Evolutionary conservation across 2,329 filamentous ascomycete genomes (phyloP), one percentile per base, ranked within the genome.

Genomic region (Biscogniauxia marginata): DNA sequence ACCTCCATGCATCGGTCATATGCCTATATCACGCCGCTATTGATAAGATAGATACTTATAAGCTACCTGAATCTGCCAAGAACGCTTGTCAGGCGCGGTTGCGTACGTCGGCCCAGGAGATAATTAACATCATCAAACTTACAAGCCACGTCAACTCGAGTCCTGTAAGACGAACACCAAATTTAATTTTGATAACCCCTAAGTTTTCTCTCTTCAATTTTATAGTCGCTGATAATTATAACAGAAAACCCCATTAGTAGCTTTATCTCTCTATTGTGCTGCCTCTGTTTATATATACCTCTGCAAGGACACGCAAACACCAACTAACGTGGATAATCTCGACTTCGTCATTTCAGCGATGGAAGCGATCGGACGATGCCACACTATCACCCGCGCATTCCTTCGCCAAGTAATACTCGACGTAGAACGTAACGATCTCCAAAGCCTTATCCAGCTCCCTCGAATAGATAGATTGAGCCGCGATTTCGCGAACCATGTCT

Each of bases 1-100:
- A 90, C 67, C 83, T 97, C 2, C 93, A 97, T 67, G 91, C 92
- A 0, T 88, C 90, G 1, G 84, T 89, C 7, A 96, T 97, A 52
- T 96, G 91, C 70, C 78, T 97, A 4, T 93, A 97, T 67, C 91
- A 96, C 71, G 90, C 91, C 1, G 92, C 93, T 1, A 86, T 95
- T 7, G 91, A 93, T 73, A 93, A 90, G 68, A 88, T 88, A 0
- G 88, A 92, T 54, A 87, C 86, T 66, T 81, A 93, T 67, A 80
- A 83, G 2, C 74, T 96, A 52, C 81, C 86, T 0, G 76, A 81
- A 1, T 79, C 81, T 24, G 81, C 95, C 23, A 85, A 86, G 55
- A 83, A 85, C 13, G 83, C 87, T 54, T 93, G 90, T 67, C 85
- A 90, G 63, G 79, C 85, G 23, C 83, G 92, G 52, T 87, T 92